These are phyloP conservation scores for Striga asiatica DNA, from an alignment of 257 asterid species.

Conservation along the genomic window DNA sequence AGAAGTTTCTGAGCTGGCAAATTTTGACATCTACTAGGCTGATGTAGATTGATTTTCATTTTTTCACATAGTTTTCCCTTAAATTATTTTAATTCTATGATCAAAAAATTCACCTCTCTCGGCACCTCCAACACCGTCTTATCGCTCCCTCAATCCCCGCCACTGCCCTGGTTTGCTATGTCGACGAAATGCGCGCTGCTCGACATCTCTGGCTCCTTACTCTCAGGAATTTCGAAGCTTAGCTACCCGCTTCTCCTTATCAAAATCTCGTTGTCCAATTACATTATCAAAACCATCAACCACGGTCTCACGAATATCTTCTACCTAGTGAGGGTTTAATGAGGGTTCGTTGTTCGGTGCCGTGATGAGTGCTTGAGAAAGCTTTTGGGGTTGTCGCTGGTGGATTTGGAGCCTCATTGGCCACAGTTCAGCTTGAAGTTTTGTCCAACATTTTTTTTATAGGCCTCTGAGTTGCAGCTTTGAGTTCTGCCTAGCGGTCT, in stretches of 20 bases:
- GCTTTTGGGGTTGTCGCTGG: slow-evolving; percentile 57
- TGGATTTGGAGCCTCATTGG: slow-evolving; percentile 32
- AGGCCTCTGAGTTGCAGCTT: too few species aligned
- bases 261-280: slow-evolving; percentile 89
- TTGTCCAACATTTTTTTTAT: too few species aligned
- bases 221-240: slow-evolving; percentile 29
- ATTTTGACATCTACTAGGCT: too few species aligned
- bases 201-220: slow-evolving; percentile 46
- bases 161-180: not conserved
- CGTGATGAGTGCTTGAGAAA: slow-evolving; percentile 74
- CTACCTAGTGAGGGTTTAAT: slow-evolving; percentile 25
- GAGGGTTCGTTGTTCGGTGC: slow-evolving; percentile 24
- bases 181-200: slow-evolving; percentile 21
- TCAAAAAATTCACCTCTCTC: slow-evolving; percentile 63
- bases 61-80: too few species aligned
- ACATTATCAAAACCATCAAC: slow-evolving; percentile 68
- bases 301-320: slow-evolving; percentile 57
- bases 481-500: too few species aligned
- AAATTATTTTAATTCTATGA: too few species aligned
- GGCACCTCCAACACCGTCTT: slow-evolving; percentile 58
- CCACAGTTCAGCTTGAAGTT: not conserved
- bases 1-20: too few species aligned
- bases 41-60: too few species aligned
- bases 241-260: slow-evolving; percentile 47
- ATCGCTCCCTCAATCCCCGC: slow-evolving; percentile 9